Base-by-base conservation (phyloP, 148 eudicot genomes). In the Vaccinium darrowii region DNA sequence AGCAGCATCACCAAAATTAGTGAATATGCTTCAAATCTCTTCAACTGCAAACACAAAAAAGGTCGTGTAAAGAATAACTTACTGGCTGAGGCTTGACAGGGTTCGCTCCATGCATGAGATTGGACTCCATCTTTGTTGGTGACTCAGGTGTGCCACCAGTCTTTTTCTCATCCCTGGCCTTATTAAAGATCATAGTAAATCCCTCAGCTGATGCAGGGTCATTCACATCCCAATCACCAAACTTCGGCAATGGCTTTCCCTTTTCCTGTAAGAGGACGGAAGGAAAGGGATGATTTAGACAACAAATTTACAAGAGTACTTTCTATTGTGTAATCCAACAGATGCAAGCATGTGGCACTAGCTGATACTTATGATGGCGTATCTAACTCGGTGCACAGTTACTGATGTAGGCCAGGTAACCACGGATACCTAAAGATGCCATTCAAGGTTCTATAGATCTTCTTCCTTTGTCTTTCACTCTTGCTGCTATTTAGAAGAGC, bases 161-260 rank as follows among this genome's bases (percentile, higher is more conserved):
- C 87, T 93, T 95, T 87, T 91, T 95, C 89, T 95, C 98, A 91
- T 95, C 94, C 83, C 98, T 91, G 71, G 98, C 98, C 88, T 95
- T 93, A 81, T 95, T 93, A 76, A 95, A 93, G 33, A 95, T 95
- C 81, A 93, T 97, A 75, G 98, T 95, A 89, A 95, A 95, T 73
- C 98, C 97, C 87, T 95, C 98, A 10, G 96, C 98, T 79, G 98
- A 95, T 88, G 96, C 90, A 73, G 98, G 98, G 78, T 95, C 97
- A 88, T 95, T 95, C 73, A 95, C 98, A 71, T 95, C 98, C 98
- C 98, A 95, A 81, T 95, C 98, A 60, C 98, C 98, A 90, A 95
- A 95, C 90, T 95, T 95, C 74, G 98, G 98, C 89, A 95, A 87
- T 36, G 98, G 94, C 83, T 88, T 88, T 87, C 95, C 98, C 86